Evolutionary conservation across 2,329 filamentous ascomycete genomes (phyloP), one percentile per base, ranked within the genome.

Genomic region (Graphilbum ipis-grandicollis): DNA sequence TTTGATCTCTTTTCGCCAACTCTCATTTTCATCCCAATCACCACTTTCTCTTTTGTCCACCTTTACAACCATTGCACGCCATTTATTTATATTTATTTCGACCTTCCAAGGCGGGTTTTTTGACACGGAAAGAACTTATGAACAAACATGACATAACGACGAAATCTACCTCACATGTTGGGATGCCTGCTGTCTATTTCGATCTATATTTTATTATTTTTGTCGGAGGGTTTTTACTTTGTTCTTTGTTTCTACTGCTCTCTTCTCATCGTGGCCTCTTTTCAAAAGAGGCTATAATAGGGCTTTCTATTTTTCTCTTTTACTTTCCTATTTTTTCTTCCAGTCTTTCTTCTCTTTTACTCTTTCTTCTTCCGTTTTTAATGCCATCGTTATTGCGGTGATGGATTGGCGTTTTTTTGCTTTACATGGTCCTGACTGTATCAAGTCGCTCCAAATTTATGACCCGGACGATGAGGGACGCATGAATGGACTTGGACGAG

Each of bases 71-170:
- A 23, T 23, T 15, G 9, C n/a, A n/a, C n/a, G n/a, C n/a, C n/a
- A n/a, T n/a, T n/a, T n/a, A n/a, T n/a, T n/a, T n/a, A n/a, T n/a
- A n/a, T n/a, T n/a, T n/a, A n/a, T n/a, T n/a, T n/a, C n/a, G n/a
- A n/a, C n/a, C 17, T 33, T n/a, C 14, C 8, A 41, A 37, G 41
- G 36, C 41, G 31, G 36, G 37, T 22, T 40, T 34, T 39, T 23
- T 34, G 33, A 31, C 32, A 45, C 38, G 43, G 43, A 38, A 35
- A 36, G 31, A 42, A 36, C 41, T 35, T 41, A 43, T 37, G 39
- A 38, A 42, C 39, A 26, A 40, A 32, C 9, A 44, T 37, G 39
- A 44, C 30, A 42, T 40, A 36, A 42, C 40, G 39, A 41, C 34
- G 36, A 35, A 22, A 38, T 21, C 35, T 41, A 39, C 38, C 40